Evolutionary conservation across 768 basidiomycete genomes (phyloP), one percentile per base, ranked within the genome.

Genomic region (Lepiota venenata): DNA sequence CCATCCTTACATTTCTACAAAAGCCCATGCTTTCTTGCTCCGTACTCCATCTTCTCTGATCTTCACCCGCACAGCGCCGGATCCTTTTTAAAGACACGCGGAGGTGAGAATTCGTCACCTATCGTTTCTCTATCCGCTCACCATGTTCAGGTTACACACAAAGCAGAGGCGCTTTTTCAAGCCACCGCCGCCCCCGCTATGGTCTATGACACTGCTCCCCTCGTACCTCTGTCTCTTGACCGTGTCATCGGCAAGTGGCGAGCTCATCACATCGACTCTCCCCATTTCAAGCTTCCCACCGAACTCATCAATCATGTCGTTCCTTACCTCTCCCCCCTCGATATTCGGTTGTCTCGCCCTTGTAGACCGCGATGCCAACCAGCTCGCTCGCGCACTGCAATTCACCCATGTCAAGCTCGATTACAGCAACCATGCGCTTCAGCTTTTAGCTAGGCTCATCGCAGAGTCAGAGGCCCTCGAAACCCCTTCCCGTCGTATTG

Each of bases 311-410:
- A 50, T 16, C 61, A 64, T 16, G 46, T 69, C 27, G 58, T 61
- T 4, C 59, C 61, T 5, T 63, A 66, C 47, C 59, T 71, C 6
- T 59, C 63, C 4, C 50, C 50, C 8, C 22, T 45, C 7, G 69
- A 69, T 50, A 54, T 71, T 36, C 50, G 48, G 10, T n/a, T 50
- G 59, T 12, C 59, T 71, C 15, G 57, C 65, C 14, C 46, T 65
- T 20, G 65, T 71, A 4, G 68, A 69, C 44, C 54, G 58, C 1
- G 68, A 68, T 41, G 63, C 63, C 43, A 54, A 60, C 16, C 61
- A 60, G 48, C 59, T 68, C 0, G 64, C 67, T 1, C 60, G 61
- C 6, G 58, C 64, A 12, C 56, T 58, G 4, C 60, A 61, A 7
- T 69, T 64, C 49, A 61, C 57, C 29, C 49, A 58, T 14, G 53